These are phyloP conservation scores for Cucurbita argyrosperma DNA, from an alignment of 306 rosid genomes.

Conservation along the genomic window DNA sequence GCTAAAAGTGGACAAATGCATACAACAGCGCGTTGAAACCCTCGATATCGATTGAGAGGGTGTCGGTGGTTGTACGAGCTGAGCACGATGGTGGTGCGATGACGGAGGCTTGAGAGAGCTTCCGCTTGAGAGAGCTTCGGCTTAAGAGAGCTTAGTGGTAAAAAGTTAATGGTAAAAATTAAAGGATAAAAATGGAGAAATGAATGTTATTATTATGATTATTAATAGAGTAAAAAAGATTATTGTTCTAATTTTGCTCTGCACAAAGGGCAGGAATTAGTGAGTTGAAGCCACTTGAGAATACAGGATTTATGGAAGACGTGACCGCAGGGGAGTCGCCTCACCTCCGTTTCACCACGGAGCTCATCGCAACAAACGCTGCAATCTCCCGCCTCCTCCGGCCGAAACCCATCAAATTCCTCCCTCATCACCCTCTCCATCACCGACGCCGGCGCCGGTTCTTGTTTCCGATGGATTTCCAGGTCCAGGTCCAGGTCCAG, in stretches of 20 bases:
- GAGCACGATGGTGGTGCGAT: too few relatives aligned
- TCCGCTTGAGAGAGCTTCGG: too few relatives aligned
- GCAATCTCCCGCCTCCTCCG: background rate
- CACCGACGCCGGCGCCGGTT: background rate
- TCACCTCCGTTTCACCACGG: background rate
- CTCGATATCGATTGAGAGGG: slow-evolving; percentile 29
- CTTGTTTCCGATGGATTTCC: background rate
- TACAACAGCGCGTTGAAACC: slow-evolving; percentile 34
- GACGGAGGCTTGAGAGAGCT: slow-evolving; percentile 25
- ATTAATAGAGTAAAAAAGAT: too few relatives aligned
- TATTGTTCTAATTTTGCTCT: background rate
- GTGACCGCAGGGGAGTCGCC: background rate
- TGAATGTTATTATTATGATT: too few relatives aligned
- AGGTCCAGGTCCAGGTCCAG: background rate
- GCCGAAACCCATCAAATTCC: background rate
- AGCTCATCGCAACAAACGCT: background rate
- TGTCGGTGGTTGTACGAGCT: slow-evolving; percentile 7
- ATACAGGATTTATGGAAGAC: background rate
- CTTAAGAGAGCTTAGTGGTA: slow-evolving; percentile 39
- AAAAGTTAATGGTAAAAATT: slow-evolving; percentile 15
- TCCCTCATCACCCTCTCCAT: background rate
- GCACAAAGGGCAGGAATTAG: background rate
- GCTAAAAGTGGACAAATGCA: background rate
- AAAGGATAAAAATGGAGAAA: too few relatives aligned
- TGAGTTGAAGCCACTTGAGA: background rate